phyloP scores from a whole-genome alignment of 179 eudicot genomes.

The Beta lomatogona region DNA sequence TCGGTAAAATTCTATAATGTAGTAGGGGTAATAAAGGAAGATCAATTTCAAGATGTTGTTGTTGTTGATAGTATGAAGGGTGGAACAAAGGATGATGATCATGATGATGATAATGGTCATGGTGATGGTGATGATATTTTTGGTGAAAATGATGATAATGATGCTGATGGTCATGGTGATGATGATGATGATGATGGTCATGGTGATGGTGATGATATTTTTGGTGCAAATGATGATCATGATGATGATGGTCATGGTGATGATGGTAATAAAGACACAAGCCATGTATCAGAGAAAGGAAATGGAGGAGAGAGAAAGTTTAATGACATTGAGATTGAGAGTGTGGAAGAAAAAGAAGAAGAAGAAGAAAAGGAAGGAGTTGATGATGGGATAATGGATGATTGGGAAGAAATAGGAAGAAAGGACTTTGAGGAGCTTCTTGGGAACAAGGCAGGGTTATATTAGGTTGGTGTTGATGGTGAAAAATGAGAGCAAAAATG shows the following conservation, averaged over 20 bases:
- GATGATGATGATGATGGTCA: not conserved
- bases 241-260: not conserved
- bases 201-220: not conserved
- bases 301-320: slow-evolving; percentile 17
- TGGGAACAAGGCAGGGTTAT: slow-evolving; percentile 16
- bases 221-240: too few relatives aligned
- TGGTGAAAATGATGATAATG: too few relatives aligned
- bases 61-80: too few relatives aligned
- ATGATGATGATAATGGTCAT: slow-evolving; percentile 10
- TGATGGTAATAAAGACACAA: not conserved
- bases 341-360: slow-evolving; percentile 15
- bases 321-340: slow-evolving; percentile 37
- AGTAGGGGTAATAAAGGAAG: slow-evolving; percentile 11
- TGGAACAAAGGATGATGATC: not conserved
- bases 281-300: not conserved
- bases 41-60: not conserved
- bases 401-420: slow-evolving; percentile 38
- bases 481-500: not conserved
- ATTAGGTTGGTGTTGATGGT: too few relatives aligned
- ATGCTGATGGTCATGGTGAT: not conserved
- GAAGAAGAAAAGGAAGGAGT: slow-evolving; percentile 3
- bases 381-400: slow-evolving; percentile 26
- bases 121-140: not conserved
- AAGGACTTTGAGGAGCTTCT: slow-evolving; percentile 36
- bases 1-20: slow-evolving; percentile 15